Percentiles rank a stretch among this genome's conserved stretches.
phyloP scores from a whole-genome alignment of 2,329 filamentous ascomycete species.

The Thermothelomyces thermophilus region DNA sequence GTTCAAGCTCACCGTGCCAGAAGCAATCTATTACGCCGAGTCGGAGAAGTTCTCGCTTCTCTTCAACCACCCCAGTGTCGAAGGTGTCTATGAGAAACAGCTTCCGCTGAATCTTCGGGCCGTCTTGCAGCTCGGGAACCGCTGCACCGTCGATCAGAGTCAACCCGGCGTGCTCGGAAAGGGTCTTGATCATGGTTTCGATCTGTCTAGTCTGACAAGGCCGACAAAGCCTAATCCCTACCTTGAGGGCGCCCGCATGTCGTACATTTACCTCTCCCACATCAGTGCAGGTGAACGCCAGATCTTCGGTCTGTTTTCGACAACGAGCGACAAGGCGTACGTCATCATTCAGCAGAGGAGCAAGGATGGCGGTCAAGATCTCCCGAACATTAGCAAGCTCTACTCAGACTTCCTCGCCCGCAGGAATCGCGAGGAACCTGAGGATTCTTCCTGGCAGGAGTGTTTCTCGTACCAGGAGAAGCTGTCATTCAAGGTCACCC shows the following conservation, averaged over 20 bases:
- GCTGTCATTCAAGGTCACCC: slow-evolving; percentile 76
- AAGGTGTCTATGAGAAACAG: slow-evolving; percentile 95
- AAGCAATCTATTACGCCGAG: slow-evolving; percentile 81
- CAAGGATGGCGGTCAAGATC: slow-evolving; percentile 68
- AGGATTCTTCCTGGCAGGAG: slow-evolving; percentile 67
- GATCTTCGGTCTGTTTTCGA: slow-evolving; percentile 90
- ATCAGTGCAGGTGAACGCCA: slow-evolving; percentile 85
- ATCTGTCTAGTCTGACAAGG: slow-evolving; percentile 67
- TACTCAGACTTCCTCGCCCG: slow-evolving; percentile 70
- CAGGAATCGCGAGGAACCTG: slow-evolving; percentile 54
- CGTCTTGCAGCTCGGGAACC: slow-evolving; percentile 80
- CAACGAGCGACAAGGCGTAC: slow-evolving; percentile 69
- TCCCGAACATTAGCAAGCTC: slow-evolving; percentile 85
- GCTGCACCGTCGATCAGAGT: slow-evolving; percentile 87
- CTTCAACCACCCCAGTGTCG: slow-evolving; percentile 88
- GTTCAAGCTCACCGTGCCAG: slow-evolving; percentile 86
- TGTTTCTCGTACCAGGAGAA: slow-evolving; percentile 83
- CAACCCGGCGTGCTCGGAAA: slow-evolving; percentile 87
- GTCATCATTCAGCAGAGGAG: slow-evolving; percentile 82
- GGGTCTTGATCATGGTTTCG: slow-evolving; percentile 89
- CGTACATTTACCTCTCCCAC: slow-evolving; percentile 89
- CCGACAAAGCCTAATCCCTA: slow-evolving; percentile 62
- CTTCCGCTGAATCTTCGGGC: slow-evolving; percentile 82
- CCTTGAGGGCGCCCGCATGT: slow-evolving; percentile 65
- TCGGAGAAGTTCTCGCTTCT: slow-evolving; percentile 73